Conservation (phyloP, 495 filamentous ascomycete genomes). For the Neurospora sp. region DNA sequence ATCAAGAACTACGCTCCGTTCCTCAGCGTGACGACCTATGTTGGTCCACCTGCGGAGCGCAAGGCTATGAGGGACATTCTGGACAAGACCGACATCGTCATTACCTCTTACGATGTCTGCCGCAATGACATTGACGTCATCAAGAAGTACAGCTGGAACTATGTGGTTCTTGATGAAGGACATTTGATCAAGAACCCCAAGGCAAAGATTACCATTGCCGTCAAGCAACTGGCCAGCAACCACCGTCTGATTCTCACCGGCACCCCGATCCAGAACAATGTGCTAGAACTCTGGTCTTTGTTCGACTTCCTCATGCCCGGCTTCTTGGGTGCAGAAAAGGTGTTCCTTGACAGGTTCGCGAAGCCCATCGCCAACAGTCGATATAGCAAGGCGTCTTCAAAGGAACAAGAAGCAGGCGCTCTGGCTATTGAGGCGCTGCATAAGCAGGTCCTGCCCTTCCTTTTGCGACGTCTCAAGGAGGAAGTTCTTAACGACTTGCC, state of each 20-base stretch:
- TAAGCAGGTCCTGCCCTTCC: constrained; percentile 95
- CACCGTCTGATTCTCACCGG: constrained; percentile 94
- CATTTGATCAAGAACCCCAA: constrained; percentile 98
- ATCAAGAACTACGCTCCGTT: constrained; percentile 92
- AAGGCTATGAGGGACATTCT: constrained; percentile 55
- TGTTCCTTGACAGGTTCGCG: constrained; percentile 93
- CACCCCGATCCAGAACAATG: constrained; percentile 96
- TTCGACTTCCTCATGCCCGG: constrained; percentile 99
- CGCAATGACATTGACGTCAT: constrained; percentile 84
- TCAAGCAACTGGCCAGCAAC: constrained; percentile 80
- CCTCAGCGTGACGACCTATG: constrained; percentile 77
- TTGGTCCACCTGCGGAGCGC: constrained; percentile 76
- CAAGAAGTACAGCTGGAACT: constrained; percentile 85
- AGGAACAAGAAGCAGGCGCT: constrained; percentile 95
- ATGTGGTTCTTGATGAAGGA: constrained; percentile 92
- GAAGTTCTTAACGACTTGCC: constrained; percentile 94
- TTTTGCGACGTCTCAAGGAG: constrained; percentile 93
- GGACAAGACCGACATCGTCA: constrained; percentile 73
- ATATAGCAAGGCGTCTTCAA: constrained; percentile 92
- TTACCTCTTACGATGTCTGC: constrained; percentile 96
- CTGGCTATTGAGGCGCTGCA: constrained; percentile 93
- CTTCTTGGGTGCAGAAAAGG: constrained; percentile 96
- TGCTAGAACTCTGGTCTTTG: constrained; percentile 91
- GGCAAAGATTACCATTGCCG: constrained; percentile 82
- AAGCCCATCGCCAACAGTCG: constrained; percentile 94